A percentile compares a stretch with the other conserved stretches of the same genome.
These are phyloP conservation scores for Melastoma candidum DNA, from an alignment of 441 rosid species.

Conservation along the genomic window DNA sequence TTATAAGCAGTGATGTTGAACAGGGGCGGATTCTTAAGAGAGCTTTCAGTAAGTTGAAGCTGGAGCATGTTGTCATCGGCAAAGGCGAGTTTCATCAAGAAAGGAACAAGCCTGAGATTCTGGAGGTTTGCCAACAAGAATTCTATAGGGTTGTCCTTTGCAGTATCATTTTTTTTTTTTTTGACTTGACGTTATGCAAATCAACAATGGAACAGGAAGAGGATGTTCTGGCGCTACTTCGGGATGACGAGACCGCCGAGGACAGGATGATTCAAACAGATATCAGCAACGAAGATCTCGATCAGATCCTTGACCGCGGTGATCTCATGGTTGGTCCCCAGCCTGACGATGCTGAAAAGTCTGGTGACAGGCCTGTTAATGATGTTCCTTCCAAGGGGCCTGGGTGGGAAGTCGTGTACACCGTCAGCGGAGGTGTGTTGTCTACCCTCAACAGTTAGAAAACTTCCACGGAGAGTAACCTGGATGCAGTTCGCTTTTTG, in stretches of 20 bases:
- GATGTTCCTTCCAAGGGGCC: constrained; percentile 74
- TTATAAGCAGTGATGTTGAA: not conserved
- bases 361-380: constrained; percentile 13
- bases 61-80: constrained; percentile 93
- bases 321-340: constrained; percentile 35
- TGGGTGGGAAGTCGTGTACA: constrained; percentile 92
- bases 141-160: not conserved
- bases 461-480: no score
- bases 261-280: constrained; percentile 89
- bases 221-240: constrained; percentile 63
- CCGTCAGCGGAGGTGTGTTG: constrained; percentile 66
- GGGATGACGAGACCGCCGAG: constrained; percentile 70
- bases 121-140: constrained; percentile 35
- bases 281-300: constrained; percentile 71
- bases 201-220: constrained; percentile 44
- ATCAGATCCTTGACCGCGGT: constrained; percentile 60
- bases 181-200: no score
- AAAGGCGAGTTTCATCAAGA: constrained; percentile 96
- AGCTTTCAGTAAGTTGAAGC: constrained; percentile 85
- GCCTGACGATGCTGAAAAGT: constrained; percentile 17
- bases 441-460: constrained; percentile 63
- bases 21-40: constrained; percentile 91
- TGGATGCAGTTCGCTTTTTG: no score
- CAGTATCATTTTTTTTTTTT: not conserved
- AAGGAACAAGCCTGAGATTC: constrained; percentile 31